These are phyloP conservation scores for Arabis hirsuta DNA, from an alignment of 345 rosid species.

Conservation along the genomic window DNA sequence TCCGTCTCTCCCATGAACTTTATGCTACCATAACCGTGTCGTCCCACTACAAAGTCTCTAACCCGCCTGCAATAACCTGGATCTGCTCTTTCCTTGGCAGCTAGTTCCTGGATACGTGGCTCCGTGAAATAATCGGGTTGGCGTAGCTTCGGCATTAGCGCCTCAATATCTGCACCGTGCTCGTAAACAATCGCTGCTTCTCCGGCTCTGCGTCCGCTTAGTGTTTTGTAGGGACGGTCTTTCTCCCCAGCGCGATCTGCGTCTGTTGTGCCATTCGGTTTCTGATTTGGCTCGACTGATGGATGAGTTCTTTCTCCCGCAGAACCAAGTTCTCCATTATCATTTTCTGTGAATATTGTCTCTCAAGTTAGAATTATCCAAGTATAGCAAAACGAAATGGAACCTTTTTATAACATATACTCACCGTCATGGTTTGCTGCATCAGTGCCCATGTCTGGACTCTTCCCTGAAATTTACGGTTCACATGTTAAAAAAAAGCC, in stretches of 20 bases:
- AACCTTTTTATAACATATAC: slow-evolving; percentile 13
- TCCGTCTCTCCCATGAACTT: slow-evolving; percentile 94
- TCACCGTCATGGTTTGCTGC: slow-evolving; percentile 54
- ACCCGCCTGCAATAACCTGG: slow-evolving; percentile 87
- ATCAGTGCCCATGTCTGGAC: slow-evolving; percentile 45
- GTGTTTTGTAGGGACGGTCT: slow-evolving; percentile 64
- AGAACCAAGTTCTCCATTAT: slow-evolving; percentile 48
- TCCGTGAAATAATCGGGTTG: slow-evolving; percentile 85
- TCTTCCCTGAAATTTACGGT: slow-evolving; percentile 49
- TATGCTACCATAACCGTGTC: slow-evolving; percentile 91
- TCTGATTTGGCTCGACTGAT: slow-evolving; percentile 51
- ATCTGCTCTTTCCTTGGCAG: slow-evolving; percentile 93
- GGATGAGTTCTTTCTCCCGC: slow-evolving; percentile 34
- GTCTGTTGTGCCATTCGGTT: slow-evolving; percentile 56
- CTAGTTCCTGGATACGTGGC: slow-evolving; percentile 90
- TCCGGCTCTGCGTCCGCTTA: slow-evolving; percentile 51
- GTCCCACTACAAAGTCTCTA: slow-evolving; percentile 83
- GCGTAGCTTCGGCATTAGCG: slow-evolving; percentile 93
- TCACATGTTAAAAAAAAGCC: slow-evolving; percentile 20
- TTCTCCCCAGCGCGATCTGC: slow-evolving; percentile 53
- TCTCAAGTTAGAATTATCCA: slow-evolving; percentile 17
- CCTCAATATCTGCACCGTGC: slow-evolving; percentile 78
- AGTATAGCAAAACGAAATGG: neutral
- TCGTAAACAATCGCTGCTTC: slow-evolving; percentile 32
- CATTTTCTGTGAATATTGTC: slow-evolving; percentile 51